Evolutionary conservation across 352 stramenopile genomes (phyloP).

Genomic region (Globisporangium splendens): DNA sequence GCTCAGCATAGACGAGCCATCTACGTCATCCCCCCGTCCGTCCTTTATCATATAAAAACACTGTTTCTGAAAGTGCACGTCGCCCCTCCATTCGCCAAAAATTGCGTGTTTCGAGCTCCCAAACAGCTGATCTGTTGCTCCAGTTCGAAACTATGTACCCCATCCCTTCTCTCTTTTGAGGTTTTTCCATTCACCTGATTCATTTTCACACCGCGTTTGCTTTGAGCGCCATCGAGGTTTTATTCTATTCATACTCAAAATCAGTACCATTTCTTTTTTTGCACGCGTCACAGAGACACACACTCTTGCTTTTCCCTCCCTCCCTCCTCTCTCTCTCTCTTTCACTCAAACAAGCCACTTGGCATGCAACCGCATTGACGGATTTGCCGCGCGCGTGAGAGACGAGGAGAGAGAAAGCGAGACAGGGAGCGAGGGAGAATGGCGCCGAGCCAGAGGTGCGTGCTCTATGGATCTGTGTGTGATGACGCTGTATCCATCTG

Average conservation of each 20-base stretch:
- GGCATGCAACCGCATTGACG: constrained; percentile 12
- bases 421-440: constrained; percentile 19
- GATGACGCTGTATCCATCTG: neutral
- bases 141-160: too few relatives aligned
- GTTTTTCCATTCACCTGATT: too few relatives aligned
- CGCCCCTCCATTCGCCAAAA: constrained; percentile 1
- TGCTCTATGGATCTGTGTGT: constrained; percentile 1
- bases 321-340: too few relatives aligned
- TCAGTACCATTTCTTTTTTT: constrained; percentile 15
- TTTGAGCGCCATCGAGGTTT: too few relatives aligned
- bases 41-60: too few relatives aligned
- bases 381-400: constrained; percentile 20
- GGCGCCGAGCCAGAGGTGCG: constrained; percentile 43
- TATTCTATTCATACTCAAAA: neutral
- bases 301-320: neutral
- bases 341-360: neutral
- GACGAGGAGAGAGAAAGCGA: constrained; percentile 1
- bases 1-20: constrained; percentile 7
- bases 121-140: neutral
- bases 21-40: neutral
- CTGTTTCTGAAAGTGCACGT: neutral
- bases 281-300: neutral
- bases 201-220: too few relatives aligned
- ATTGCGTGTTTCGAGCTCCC: constrained; percentile 10
- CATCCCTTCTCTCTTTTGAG: neutral